Evolutionary conservation across 148 eudicot genomes (phyloP).

Genomic region (Spergularia bocconei): DNA sequence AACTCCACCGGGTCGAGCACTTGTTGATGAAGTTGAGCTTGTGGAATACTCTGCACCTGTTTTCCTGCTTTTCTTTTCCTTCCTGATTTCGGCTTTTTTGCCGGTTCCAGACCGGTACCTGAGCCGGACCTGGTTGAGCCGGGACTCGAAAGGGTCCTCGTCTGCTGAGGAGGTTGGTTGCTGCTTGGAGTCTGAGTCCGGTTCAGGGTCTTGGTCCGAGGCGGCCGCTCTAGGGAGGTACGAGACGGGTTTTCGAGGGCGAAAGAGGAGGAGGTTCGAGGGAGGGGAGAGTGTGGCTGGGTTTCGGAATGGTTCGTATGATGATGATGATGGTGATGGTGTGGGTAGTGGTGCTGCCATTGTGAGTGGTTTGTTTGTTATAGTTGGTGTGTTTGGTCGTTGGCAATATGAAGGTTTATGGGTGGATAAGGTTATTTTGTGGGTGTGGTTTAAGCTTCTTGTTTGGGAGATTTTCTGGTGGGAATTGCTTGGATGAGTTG

Average conservation of each 20-base stretch:
- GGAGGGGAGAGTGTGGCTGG: constrained; percentile 9
- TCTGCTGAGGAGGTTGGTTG: constrained; percentile 15
- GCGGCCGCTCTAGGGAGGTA: constrained; percentile 34
- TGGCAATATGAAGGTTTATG: background rate
- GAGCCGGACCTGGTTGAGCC: constrained; percentile 59
- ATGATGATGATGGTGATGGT: constrained; percentile 7
- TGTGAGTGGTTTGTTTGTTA: background rate
- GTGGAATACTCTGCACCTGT: background rate
- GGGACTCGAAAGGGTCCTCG: constrained; percentile 54
- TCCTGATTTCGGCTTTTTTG: constrained; percentile 74
- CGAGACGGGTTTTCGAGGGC: constrained; percentile 16
- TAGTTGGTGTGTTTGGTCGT: background rate
- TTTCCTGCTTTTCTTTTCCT: constrained; percentile 44
- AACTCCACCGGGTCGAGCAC: constrained; percentile 24
- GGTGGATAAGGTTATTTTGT: background rate
- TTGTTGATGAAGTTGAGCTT: constrained; percentile 18
- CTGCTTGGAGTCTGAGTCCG: constrained; percentile 12
- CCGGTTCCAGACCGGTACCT: constrained; percentile 68
- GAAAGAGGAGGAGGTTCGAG: constrained; percentile 16
- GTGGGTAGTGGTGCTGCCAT: background rate
- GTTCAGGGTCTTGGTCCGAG: constrained; percentile 20
- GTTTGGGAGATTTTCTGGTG: background rate
- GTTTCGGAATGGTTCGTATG: background rate
- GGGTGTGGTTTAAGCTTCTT: background rate
- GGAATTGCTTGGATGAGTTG: background rate